Evolutionary conservation across 2,329 filamentous ascomycete genomes (phyloP).

Genomic region (Fusarium caatingaense): DNA sequence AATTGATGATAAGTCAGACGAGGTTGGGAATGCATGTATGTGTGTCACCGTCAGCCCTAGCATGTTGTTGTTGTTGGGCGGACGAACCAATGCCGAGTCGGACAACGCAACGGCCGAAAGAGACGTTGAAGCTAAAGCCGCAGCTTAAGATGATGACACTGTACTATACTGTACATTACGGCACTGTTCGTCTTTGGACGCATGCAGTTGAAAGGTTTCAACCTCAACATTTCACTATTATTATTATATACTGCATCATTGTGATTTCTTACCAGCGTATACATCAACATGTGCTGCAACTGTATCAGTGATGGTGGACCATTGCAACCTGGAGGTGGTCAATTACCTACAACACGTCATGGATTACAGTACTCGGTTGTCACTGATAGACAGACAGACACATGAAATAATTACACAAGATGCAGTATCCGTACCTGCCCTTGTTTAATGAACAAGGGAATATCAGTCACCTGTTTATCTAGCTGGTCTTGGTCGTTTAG

Average conservation of each 20-base stretch:
- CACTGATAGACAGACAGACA: background rate
- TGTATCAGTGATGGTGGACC: background rate
- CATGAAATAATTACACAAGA: background rate
- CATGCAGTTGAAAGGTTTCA: background rate
- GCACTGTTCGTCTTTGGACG: background rate
- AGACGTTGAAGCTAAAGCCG: slow-evolving; percentile 23
- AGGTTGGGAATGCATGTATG: slow-evolving; percentile 12
- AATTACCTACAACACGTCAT: background rate
- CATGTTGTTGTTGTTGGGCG: slow-evolving; percentile 9
- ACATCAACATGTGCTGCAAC: background rate
- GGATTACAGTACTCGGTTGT: background rate
- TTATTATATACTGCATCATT: slow-evolving; percentile 8
- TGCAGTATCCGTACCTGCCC: background rate
- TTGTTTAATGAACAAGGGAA: background rate
- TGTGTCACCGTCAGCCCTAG: slow-evolving; percentile 41
- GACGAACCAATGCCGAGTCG: slow-evolving; percentile 13
- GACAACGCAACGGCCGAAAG: slow-evolving; percentile 35
- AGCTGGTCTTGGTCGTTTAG: background rate
- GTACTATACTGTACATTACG: background rate
- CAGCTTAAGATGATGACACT: slow-evolving; percentile 1
- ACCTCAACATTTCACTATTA: background rate
- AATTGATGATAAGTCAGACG: slow-evolving; percentile 10
- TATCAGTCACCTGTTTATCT: background rate
- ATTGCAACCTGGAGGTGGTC: background rate
- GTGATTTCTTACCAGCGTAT: slow-evolving; percentile 4